phyloP scores from a whole-genome alignment of 2,329 filamentous ascomycete species.

The Aspergillus novoparasiticus region DNA sequence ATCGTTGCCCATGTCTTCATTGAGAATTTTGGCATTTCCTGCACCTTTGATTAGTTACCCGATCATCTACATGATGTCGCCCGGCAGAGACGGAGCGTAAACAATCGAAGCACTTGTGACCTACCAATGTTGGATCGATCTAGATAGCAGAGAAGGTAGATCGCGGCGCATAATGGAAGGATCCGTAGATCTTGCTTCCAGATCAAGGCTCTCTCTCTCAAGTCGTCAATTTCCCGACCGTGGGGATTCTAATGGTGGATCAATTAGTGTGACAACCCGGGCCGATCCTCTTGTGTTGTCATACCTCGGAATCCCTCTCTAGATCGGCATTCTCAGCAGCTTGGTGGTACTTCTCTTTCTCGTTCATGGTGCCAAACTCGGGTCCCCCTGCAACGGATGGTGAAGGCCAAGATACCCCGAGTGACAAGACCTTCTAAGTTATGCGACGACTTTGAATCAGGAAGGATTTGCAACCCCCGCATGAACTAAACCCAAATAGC shows the following conservation, averaged over 20 bases:
- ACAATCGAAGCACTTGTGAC: background rate
- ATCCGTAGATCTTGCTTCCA: slow-evolving; percentile 66
- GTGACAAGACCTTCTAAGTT: background rate
- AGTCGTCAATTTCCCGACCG: background rate
- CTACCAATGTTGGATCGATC: slow-evolving; percentile 68
- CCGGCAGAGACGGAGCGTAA: background rate
- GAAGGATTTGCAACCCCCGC: slow-evolving; percentile 9
- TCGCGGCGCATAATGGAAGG: slow-evolving; percentile 63
- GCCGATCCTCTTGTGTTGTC: slow-evolving; percentile 15
- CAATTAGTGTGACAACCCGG: slow-evolving; percentile 6
- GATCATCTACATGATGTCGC: too few species aligned
- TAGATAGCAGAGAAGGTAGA: slow-evolving; percentile 70
- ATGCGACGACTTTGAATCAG: background rate
- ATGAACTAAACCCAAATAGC: slow-evolving; percentile 6
- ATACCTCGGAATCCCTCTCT: background rate
- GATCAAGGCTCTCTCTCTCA: slow-evolving; percentile 43
- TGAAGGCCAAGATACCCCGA: background rate
- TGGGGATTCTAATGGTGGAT: background rate
- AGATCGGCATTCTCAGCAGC: slow-evolving; percentile 17
- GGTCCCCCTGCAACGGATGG: background rate
- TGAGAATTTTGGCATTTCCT: slow-evolving; percentile 67
- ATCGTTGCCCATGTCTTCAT: slow-evolving; percentile 61
- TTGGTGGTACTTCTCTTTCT: slow-evolving; percentile 18
- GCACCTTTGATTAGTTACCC: background rate
- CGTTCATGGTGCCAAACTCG: slow-evolving; percentile 19